Evolutionary conservation across 305 asterid genomes (phyloP).

Genomic region (Andrographis paniculata): DNA sequence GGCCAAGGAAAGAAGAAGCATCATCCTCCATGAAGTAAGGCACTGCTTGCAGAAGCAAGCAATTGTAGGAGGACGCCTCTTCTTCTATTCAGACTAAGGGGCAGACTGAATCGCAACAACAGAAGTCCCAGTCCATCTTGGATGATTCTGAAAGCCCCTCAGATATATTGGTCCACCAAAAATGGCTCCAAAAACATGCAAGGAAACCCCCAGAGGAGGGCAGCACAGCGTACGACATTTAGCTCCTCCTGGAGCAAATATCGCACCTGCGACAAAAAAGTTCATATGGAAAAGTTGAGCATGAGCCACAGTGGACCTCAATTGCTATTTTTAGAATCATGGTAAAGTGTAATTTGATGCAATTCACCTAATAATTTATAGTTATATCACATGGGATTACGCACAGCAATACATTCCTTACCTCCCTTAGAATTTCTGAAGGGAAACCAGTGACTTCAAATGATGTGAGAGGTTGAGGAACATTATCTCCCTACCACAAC

Average conservation of each 20-base stretch:
- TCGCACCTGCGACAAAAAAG: slow-evolving; percentile 94
- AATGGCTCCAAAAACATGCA: slow-evolving; percentile 75
- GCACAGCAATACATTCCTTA: slow-evolving; percentile 28
- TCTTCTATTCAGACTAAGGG: slow-evolving; percentile 74
- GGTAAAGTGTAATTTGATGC: slow-evolving; percentile 14
- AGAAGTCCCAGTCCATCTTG: slow-evolving; percentile 73
- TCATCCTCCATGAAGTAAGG: slow-evolving; percentile 60
- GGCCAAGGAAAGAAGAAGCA: slow-evolving; percentile 75
- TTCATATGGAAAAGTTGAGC: slow-evolving; percentile 36
- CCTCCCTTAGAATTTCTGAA: slow-evolving; percentile 83
- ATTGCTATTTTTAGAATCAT: slow-evolving; percentile 29
- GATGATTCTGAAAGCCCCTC: slow-evolving; percentile 87
- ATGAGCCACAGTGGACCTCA: slow-evolving; percentile 42
- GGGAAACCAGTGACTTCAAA: slow-evolving; percentile 79
- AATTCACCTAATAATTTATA: slow-evolving; percentile 16
- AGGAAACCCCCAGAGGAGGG: slow-evolving; percentile 62
- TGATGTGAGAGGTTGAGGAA: slow-evolving; percentile 71
- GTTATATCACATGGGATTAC: slow-evolving; percentile 16
- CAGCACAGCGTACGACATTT: slow-evolving; percentile 97
- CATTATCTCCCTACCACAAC: slow-evolving; percentile 64
- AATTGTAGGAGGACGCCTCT: slow-evolving; percentile 76
- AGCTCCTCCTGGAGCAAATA: slow-evolving; percentile 99
- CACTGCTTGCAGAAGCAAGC: slow-evolving; percentile 77
- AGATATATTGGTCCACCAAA: slow-evolving; percentile 65
- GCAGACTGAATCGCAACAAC: slow-evolving; percentile 68